Base-by-base conservation (phyloP, 768 basidiomycete species). In the Daedaleopsis nitida region DNA sequence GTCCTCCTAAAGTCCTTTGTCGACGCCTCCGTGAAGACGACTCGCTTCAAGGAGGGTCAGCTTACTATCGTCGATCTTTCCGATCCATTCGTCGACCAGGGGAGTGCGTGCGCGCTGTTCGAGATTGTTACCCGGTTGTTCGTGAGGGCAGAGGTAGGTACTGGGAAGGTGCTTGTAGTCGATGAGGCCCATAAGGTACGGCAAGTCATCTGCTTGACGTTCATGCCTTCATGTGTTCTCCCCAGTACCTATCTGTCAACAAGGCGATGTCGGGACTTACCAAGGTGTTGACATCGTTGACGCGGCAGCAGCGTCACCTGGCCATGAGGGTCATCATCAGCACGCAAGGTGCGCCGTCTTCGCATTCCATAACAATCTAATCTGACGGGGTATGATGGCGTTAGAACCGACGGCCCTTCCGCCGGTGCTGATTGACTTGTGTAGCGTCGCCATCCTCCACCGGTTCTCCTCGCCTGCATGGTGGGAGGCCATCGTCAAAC, bases 181-280 rank as follows among this genome's bases (percentile, higher is more conserved):
- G 89, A 91, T 49, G 89, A 91, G 60, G 89, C 89, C 0, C 89
- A 91, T 65, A 91, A 91, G 69, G 89, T 86, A 55, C 39, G 74
- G 9, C 54, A 65, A 27, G 52, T 34, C 34, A 17, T 32, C 11
- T 11, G 16, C 27, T 23, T 32, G 47, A 43, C 17, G 14, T n/a
- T 52, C 5, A 14, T 21, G 11, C 13, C 24, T n/a, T 49, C 43
- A 17, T 44, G 39, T 19, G 45, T 13, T 55, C 8, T 23, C n/a
- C 63, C 35, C 57, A 89, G 87, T 89, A 91, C 65, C 77, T 91
- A 0, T 83, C 86, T 1, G 68, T 77, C 0, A 75, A 72, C 23
- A 79, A 74, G 38, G 68, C 75, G 5, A 72, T 81, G 0, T 76
- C 80, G 0, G 85, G 86, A 0, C 77, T 91, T 0, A 86, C 87